Evolutionary conservation across 2,329 filamentous ascomycete species (phyloP), one percentile per base, ranked within the genome.

Genomic region (Ophiosphaerella korrae): DNA sequence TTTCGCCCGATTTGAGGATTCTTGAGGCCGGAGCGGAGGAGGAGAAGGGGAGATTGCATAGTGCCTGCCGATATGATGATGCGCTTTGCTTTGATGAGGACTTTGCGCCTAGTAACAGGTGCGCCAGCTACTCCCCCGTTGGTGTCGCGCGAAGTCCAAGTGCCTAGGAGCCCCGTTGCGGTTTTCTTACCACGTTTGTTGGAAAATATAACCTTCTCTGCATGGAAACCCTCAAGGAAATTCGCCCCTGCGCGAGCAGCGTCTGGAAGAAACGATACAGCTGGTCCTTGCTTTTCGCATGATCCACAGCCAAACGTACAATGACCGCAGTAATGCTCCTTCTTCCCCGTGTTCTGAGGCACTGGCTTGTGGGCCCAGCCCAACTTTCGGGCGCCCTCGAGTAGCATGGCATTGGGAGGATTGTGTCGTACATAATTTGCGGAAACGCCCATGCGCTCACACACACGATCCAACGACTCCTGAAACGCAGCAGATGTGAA

Each of bases 1-100:
- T 97, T 90, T 7, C 81, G 83, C 23, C 93, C 93, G 55, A 97
- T 88, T 49, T 96, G 87, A 3, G 81, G 80, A 68, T 96, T 96
- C 77, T 83, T 87, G 42, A 97, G 73, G 1, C 91, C 91, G 53
- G 91, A 96, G 42, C 88, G 87, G 58, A 86, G 77, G 37, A 97
- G 78, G 2, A 97, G 70, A 1, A 93, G 71, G 0, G 93, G 92
- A 38, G 85, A 92, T 66, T 89, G 86, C 47, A 97, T 75, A 1
- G 88, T 84, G 4, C 93, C 92, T 21, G 83, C 84, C 0, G 90
- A 85, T n/a, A 95, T 74, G 40, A 97, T 84, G 9, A 96, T 88
- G 64, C 86, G 88, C 73, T 89, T 90, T 1, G 92, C 91, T 63
- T 83, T 89, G 66, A 97, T 82, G 35, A 86, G 77, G 7, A 96